These are phyloP conservation scores for Penicillium hesseltinei DNA, from an alignment of 2,329 filamentous ascomycete species.

Conservation along the genomic window DNA sequence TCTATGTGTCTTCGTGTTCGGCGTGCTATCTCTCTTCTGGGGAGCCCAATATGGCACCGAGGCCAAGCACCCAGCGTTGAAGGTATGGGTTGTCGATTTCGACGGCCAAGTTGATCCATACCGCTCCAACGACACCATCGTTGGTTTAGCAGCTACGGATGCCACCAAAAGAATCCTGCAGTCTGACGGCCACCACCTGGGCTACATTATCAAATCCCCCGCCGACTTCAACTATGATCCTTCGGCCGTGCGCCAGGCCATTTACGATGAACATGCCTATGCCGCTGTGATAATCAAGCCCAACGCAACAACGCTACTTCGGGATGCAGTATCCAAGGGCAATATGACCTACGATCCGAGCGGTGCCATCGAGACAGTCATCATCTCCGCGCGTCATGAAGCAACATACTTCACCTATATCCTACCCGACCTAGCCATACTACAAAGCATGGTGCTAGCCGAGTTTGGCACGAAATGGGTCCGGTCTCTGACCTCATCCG, in stretches of 20 bases:
- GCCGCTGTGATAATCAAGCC: conserved; percentile 62
- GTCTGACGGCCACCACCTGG: conserved; percentile 45
- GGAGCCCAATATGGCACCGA: conserved; percentile 55
- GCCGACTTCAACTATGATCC: conserved; percentile 57
- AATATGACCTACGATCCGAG: conserved; percentile 61
- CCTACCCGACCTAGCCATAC: conserved; percentile 48
- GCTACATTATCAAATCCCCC: conserved; percentile 51
- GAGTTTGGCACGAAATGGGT: conserved; percentile 50
- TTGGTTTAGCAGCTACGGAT: conserved; percentile 56
- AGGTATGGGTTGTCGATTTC: conserved; percentile 62
- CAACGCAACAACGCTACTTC: conserved; percentile 60
- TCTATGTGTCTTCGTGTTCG: conserved; percentile 57
- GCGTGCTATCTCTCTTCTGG: conserved; percentile 62
- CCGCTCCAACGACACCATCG: conserved; percentile 48
- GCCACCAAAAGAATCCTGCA: conserved; percentile 46
- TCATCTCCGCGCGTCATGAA: conserved; percentile 57
- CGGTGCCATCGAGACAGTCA: conserved; percentile 58
- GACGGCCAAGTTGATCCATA: conserved; percentile 58
- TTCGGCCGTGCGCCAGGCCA: conserved; percentile 54
- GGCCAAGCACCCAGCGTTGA: conserved; percentile 49
- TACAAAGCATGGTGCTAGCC: conserved; percentile 49
- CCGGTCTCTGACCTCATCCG: conserved; percentile 29
- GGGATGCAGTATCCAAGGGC: conserved; percentile 52
- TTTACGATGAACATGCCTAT: conserved; percentile 60
- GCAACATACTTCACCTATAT: conserved; percentile 56